Evolutionary conservation across 2,329 filamentous ascomycete genomes (phyloP).

Genomic region (Xylaria arbuscula): DNA sequence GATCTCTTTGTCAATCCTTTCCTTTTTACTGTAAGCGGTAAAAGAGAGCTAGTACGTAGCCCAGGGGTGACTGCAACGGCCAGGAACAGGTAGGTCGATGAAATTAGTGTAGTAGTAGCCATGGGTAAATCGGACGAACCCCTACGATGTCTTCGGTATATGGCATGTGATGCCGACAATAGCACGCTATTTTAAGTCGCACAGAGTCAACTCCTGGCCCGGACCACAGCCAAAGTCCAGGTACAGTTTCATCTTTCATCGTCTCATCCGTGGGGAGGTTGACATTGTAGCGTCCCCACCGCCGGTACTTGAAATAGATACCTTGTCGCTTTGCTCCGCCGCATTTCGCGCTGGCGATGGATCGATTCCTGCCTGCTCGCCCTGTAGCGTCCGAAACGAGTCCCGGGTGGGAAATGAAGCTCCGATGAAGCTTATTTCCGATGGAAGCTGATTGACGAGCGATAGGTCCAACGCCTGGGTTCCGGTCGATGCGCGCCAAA

Average conservation of each 20-base stretch:
- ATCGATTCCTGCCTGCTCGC: constrained; percentile 1
- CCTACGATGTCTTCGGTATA: constrained; percentile 9
- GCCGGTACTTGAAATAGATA: constrained; percentile 26
- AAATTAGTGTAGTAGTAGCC: not conserved
- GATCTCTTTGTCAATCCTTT: constrained; percentile 23
- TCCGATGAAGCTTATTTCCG: constrained; percentile 7
- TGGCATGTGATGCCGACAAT: constrained; percentile 30
- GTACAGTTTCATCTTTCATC: constrained; percentile 23
- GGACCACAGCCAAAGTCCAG: not conserved
- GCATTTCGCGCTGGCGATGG: constrained; percentile 7
- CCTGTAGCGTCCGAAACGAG: constrained; percentile 11
- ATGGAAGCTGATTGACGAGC: not conserved
- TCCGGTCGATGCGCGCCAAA: constrained; percentile 17
- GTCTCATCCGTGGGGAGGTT: constrained; percentile 13
- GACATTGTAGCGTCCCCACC: constrained; percentile 8
- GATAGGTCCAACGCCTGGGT: constrained; percentile 10
- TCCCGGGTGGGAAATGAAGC: not conserved
- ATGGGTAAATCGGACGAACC: constrained; percentile 20
- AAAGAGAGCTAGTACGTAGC: constrained; percentile 4
- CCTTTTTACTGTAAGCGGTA: constrained; percentile 24
- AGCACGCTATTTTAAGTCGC: constrained; percentile 30
- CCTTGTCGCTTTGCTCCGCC: constrained; percentile 25
- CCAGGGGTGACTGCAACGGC: constrained; percentile 1
- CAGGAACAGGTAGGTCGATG: constrained; percentile 2
- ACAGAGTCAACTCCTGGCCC: constrained; percentile 1